These are phyloP conservation scores for Gliomastix tumulicola DNA, from an alignment of 2,329 filamentous ascomycete genomes.

Conservation along the genomic window DNA sequence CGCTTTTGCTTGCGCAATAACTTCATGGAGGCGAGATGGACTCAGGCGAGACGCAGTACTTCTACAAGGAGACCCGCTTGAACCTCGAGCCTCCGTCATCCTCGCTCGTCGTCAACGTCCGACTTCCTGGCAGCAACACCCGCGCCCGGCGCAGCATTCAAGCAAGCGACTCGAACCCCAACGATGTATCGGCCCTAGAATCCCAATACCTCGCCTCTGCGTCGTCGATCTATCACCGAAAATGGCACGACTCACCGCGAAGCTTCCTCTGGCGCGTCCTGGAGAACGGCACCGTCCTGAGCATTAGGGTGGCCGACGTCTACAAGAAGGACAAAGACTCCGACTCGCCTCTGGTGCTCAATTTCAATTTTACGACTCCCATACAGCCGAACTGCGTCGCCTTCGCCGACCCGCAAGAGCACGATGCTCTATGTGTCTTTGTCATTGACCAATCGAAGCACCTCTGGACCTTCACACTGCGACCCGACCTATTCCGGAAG, in stretches of 20 bases:
- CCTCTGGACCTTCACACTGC: slow-evolving; percentile 77
- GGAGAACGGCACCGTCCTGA: slow-evolving; percentile 71
- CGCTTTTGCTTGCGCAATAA: too few species aligned
- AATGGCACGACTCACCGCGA: slow-evolving; percentile 67
- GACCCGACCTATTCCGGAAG: slow-evolving; percentile 74
- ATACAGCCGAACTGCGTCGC: slow-evolving; percentile 75
- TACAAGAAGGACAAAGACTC: slow-evolving; percentile 57
- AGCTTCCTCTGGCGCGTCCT: slow-evolving; percentile 89
- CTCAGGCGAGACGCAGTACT: slow-evolving; percentile 52
- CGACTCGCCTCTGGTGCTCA: slow-evolving; percentile 69
- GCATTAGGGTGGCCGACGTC: slow-evolving; percentile 77
- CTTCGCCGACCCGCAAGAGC: slow-evolving; percentile 71
- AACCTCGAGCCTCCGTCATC: slow-evolving; percentile 69
- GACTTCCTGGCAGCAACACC: slow-evolving; percentile 42
- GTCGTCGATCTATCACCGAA: slow-evolving; percentile 79
- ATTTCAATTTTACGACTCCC: slow-evolving; percentile 67
- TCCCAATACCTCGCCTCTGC: slow-evolving; percentile 67
- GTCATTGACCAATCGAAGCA: slow-evolving; percentile 73
- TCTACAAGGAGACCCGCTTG: slow-evolving; percentile 83
- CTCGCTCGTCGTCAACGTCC: slow-evolving; percentile 64
- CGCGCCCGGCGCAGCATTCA: slow-evolving; percentile 36
- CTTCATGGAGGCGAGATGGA: slow-evolving; percentile 64
- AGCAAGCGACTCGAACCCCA: slow-evolving; percentile 15
- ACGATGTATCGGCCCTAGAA: slow-evolving; percentile 70
- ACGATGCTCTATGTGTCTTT: slow-evolving; percentile 72